These are phyloP conservation scores for Voacanga thouarsii DNA, from an alignment of 257 asterid genomes.

Conservation along the genomic window DNA sequence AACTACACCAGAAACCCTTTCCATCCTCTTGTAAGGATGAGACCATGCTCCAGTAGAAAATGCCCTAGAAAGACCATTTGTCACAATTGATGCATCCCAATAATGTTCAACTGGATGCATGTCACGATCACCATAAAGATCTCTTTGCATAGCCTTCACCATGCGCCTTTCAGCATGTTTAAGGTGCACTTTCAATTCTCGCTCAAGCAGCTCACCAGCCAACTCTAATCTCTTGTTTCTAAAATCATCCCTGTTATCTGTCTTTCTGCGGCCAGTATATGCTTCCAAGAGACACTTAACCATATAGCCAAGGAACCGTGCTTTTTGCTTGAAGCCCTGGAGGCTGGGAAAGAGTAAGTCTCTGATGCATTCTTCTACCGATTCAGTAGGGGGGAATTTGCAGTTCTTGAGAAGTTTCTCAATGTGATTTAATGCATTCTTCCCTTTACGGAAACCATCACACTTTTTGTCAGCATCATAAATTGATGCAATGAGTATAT, in stretches of 20 bases:
- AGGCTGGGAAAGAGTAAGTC: slow-evolving; percentile 66
- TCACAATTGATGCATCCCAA: slow-evolving; percentile 74
- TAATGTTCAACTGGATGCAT: slow-evolving; percentile 56
- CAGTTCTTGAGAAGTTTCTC: slow-evolving; percentile 44
- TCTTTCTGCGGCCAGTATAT: slow-evolving; percentile 65
- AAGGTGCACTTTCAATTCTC: slow-evolving; percentile 73
- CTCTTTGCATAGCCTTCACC: slow-evolving; percentile 75
- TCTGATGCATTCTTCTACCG: slow-evolving; percentile 62
- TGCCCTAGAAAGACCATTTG: slow-evolving; percentile 94
- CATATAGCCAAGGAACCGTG: slow-evolving; percentile 83
- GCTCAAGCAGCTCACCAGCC: slow-evolving; percentile 83
- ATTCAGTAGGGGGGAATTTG: slow-evolving; percentile 68
- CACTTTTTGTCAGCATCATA: slow-evolving; percentile 63
- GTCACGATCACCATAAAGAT: slow-evolving; percentile 62
- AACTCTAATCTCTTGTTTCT: slow-evolving; percentile 90
- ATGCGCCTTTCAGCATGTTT: slow-evolving; percentile 81
- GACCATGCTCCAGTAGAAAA: slow-evolving; percentile 94
- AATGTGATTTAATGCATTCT: slow-evolving; percentile 41
- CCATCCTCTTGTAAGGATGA: slow-evolving; percentile 85
- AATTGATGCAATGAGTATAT: slow-evolving; percentile 63
- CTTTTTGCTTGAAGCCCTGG: slow-evolving; percentile 54
- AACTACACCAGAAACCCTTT: slow-evolving; percentile 83
- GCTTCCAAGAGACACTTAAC: slow-evolving; percentile 78
- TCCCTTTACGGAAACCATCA: slow-evolving; percentile 56
- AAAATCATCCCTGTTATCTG: slow-evolving; percentile 81